These are phyloP conservation scores for Knufia petricola DNA, from an alignment of 2,329 filamentous ascomycete species.

Conservation along the genomic window DNA sequence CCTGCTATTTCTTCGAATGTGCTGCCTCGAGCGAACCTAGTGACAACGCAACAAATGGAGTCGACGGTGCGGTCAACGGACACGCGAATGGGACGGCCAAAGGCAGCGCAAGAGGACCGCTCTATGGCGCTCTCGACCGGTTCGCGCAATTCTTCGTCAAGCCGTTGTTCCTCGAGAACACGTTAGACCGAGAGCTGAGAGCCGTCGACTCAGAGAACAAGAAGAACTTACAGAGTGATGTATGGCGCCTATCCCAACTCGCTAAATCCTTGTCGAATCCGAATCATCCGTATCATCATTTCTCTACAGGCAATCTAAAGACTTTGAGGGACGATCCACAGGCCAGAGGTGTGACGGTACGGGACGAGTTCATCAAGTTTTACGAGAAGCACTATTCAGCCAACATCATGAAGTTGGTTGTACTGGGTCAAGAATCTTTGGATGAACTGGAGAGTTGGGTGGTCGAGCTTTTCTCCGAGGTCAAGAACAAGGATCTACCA, in stretches of 20 bases:
- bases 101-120: slow-evolving; percentile 34
- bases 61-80: slow-evolving; percentile 8
- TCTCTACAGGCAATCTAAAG: slow-evolving; percentile 81
- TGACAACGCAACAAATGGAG: slow-evolving; percentile 19
- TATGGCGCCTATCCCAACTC: slow-evolving; percentile 78
- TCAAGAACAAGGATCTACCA: slow-evolving; percentile 71
- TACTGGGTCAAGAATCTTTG: slow-evolving; percentile 70
- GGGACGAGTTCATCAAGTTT: slow-evolving; percentile 87
- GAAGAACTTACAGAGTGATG: slow-evolving; percentile 88
- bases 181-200: slow-evolving; percentile 73
- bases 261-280: slow-evolving; percentile 83
- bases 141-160: slow-evolving; percentile 92
- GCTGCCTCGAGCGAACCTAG: slow-evolving; percentile 58
- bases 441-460: slow-evolving; percentile 80
- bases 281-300: slow-evolving; percentile 80
- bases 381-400: slow-evolving; percentile 84
- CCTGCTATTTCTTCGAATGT: slow-evolving; percentile 96
- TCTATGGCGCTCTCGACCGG: slow-evolving; percentile 76
- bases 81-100: slow-evolving; percentile 15
- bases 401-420: slow-evolving; percentile 85
- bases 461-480: slow-evolving; percentile 67
- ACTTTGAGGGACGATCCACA: slow-evolving; percentile 76
- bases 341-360: slow-evolving; percentile 68
- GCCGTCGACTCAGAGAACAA: slow-evolving; percentile 96
- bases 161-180: slow-evolving; percentile 75